phyloP scores from a whole-genome alignment of 352 stramenopile species.

The Phytophthora europaea region DNA sequence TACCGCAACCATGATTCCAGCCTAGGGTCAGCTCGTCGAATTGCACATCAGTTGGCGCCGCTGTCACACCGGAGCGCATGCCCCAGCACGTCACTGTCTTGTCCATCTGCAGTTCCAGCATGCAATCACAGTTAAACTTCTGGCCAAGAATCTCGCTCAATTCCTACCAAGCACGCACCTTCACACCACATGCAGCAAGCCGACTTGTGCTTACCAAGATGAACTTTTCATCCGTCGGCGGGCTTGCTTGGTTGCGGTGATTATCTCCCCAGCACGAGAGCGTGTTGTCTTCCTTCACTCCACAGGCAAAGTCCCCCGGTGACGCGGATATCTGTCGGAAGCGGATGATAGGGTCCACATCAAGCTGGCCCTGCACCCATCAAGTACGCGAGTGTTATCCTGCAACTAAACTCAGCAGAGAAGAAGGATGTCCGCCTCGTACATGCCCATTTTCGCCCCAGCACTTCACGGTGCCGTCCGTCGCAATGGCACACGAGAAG shows the following conservation, averaged over 20 bases:
- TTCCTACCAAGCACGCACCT: slow-evolving; percentile 29
- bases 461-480: slow-evolving; percentile 59
- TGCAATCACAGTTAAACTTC: not conserved
- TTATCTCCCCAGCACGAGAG: slow-evolving; percentile 85
- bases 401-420: not conserved
- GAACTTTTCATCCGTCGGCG: slow-evolving; percentile 60
- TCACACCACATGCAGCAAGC: slow-evolving; percentile 70
- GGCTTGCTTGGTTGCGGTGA: slow-evolving; percentile 61
- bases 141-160: not conserved
- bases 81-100: slow-evolving; percentile 76
- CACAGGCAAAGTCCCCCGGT: slow-evolving; percentile 71
- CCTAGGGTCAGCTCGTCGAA: slow-evolving; percentile 80
- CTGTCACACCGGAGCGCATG: slow-evolving; percentile 73
- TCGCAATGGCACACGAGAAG: slow-evolving; percentile 67
- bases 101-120: slow-evolving; percentile 45
- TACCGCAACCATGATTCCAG: slow-evolving; percentile 82
- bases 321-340: slow-evolving; percentile 79
- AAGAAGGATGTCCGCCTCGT: not conserved
- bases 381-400: slow-evolving; percentile 8
- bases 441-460: slow-evolving; percentile 80
- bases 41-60: slow-evolving; percentile 52
- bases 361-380: slow-evolving; percentile 54
- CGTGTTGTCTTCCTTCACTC: slow-evolving; percentile 61
- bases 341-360: slow-evolving; percentile 42
- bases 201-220: slow-evolving; percentile 76